phyloP scores from a whole-genome alignment of 306 rosid species.

The Glycine tomentella region DNA sequence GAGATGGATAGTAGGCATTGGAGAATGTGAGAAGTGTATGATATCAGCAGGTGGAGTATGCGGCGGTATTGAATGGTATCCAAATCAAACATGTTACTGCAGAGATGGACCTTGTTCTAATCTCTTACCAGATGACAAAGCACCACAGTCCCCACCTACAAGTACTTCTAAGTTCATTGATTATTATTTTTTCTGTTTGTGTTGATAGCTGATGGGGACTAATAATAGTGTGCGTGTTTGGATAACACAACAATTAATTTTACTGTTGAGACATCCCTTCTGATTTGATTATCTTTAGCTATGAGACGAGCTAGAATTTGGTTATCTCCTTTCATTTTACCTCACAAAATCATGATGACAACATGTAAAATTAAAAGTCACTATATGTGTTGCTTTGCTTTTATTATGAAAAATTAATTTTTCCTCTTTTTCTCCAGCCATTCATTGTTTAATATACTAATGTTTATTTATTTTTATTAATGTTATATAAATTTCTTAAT shows the following conservation, averaged over 20 bases:
- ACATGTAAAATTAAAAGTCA: no score
- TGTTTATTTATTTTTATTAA: background rate
- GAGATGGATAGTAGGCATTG: slow-evolving; percentile 45
- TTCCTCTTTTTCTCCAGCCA: no score
- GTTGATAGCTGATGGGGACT: no score
- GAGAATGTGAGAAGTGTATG: slow-evolving; percentile 50
- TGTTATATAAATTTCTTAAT: background rate
- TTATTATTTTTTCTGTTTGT: no score
- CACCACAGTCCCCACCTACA: background rate
- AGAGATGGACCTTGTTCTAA: background rate
- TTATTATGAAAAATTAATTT: background rate
- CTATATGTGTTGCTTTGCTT: no score
- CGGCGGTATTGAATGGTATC: slow-evolving; percentile 50
- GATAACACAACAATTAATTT: no score
- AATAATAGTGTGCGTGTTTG: no score
- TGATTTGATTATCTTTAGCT: no score
- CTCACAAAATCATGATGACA: no score
- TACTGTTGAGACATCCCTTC: no score
- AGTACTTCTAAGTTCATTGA: slow-evolving; percentile 36
- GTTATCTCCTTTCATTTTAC: no score
- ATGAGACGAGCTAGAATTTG: no score
- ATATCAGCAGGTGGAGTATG: slow-evolving; percentile 37
- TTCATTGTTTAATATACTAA: background rate
- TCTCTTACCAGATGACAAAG: background rate
- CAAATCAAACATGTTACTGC: slow-evolving; percentile 48